phyloP scores from a whole-genome alignment of 108 stramenopile species.

The Nitzschia sp. region DNA sequence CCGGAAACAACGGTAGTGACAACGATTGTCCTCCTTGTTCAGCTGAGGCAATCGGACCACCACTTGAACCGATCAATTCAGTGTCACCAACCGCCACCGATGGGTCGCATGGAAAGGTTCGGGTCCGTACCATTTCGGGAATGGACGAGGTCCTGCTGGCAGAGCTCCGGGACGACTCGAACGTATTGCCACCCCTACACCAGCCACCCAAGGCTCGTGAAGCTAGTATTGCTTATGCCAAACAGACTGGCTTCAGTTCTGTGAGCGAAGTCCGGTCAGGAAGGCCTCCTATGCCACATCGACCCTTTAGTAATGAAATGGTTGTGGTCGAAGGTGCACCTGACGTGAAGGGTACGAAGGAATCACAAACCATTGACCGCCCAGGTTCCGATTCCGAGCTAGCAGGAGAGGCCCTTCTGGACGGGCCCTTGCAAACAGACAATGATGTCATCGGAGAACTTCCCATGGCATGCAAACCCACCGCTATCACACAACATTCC shows the following conservation, averaged over 20 bases:
- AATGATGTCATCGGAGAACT: slow-evolving; percentile 1
- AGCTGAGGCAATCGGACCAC: not conserved
- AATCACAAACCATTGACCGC: not conserved
- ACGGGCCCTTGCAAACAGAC: not conserved
- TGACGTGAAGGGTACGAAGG: not conserved
- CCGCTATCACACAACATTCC: slow-evolving; percentile 18
- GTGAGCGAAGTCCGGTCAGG: not conserved
- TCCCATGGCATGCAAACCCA: slow-evolving; percentile 7
- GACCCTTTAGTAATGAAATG: not conserved
- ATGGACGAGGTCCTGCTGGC: slow-evolving; percentile 62
- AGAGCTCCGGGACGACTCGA: slow-evolving; percentile 32
- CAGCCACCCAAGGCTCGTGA: not conserved
- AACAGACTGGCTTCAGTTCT: not conserved
- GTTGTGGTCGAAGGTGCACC: slow-evolving; percentile 27
- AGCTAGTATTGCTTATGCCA: not conserved
- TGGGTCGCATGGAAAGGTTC: not conserved
- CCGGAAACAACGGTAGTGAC: not conserved
- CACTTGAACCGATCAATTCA: slow-evolving; percentile 10
- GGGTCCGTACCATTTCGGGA: slow-evolving; percentile 58
- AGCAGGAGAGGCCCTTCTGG: slow-evolving; percentile 4
- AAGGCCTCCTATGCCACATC: slow-evolving; percentile 33
- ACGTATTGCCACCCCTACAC: not conserved
- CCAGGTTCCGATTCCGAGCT: not conserved
- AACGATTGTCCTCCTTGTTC: not conserved
- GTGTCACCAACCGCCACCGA: not conserved